A percentile compares a stretch with the other conserved stretches of the same genome.
Evolutionary conservation across 305 asterid genomes (phyloP).

Genomic region (Solanum hybrid): DNA sequence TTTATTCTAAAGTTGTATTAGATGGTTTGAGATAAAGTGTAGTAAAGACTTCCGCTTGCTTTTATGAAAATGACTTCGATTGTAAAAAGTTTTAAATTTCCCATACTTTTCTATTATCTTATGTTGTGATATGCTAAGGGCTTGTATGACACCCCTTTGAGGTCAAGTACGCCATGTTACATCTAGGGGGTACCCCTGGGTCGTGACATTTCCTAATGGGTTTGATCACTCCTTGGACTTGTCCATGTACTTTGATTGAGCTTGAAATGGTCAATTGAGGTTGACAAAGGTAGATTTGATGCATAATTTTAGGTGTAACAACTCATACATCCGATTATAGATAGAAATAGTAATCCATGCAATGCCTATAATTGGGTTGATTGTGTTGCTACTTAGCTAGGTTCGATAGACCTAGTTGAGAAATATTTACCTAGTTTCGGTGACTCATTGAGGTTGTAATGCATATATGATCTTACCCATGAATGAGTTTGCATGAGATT

Average conservation of each 20-base stretch:
- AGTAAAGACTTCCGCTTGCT: no score
- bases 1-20: no score
- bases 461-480: not conserved
- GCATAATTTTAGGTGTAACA: not conserved
- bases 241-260: not conserved
- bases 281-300: not conserved
- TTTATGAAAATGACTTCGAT: no score
- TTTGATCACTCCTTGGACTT: not conserved
- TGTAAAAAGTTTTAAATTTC: no score
- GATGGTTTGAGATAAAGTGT: no score
- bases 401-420: not conserved
- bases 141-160: no score
- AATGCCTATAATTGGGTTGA: not conserved
- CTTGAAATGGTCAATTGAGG: not conserved
- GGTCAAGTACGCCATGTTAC: no score
- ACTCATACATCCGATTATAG: not conserved
- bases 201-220: no score
- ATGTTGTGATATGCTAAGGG: no score
- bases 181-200: no score
- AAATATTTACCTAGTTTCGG: not conserved
- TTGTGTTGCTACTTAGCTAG: not conserved
- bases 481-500: not conserved
- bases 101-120: no score
- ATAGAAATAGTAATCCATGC: not conserved
- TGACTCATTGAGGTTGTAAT: not conserved